Conservation (phyloP, 306 rosid species). For the Casuarina glauca region DNA sequence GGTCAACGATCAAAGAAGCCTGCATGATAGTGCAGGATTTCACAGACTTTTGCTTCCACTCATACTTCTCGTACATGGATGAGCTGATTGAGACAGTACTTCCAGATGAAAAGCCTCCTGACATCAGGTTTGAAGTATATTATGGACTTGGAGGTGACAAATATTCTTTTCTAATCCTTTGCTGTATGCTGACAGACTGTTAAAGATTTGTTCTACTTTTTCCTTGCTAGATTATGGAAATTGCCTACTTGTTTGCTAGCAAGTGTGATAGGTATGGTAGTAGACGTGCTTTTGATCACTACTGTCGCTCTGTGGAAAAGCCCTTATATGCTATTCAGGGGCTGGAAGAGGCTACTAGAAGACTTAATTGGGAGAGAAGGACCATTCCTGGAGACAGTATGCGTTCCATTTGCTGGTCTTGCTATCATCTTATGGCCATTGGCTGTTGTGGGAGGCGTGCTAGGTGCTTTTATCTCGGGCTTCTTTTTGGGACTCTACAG, state of each 20-base stretch:
- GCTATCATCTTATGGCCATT: conserved; percentile 84
- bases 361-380: conserved; percentile 86
- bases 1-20: conserved; percentile 65
- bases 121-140: conserved; percentile 44
- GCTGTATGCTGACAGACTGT: neutral
- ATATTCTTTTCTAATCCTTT: neutral
- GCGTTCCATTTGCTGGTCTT: conserved; percentile 85
- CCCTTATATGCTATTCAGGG: conserved; percentile 71
- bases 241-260: conserved; percentile 72
- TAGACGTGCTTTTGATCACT: conserved; percentile 55
- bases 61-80: conserved; percentile 87
- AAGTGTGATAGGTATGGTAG: conserved; percentile 51
- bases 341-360: conserved; percentile 87
- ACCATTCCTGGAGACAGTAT: conserved; percentile 76
- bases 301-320: conserved; percentile 72
- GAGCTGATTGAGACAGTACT: conserved; percentile 61
- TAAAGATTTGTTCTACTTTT: neutral
- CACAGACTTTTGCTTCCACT: conserved; percentile 76
- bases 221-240: conserved; percentile 43
- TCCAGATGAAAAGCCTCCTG: conserved; percentile 59
- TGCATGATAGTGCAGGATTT: conserved; percentile 65
- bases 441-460: conserved; percentile 62
- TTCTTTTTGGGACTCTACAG: conserved; percentile 62
- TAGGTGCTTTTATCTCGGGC: conserved; percentile 53
- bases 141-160: no score